These are phyloP conservation scores for Malassezia arunalokei DNA, from an alignment of 1,284 basidiomycete species.

Conservation along the genomic window DNA sequence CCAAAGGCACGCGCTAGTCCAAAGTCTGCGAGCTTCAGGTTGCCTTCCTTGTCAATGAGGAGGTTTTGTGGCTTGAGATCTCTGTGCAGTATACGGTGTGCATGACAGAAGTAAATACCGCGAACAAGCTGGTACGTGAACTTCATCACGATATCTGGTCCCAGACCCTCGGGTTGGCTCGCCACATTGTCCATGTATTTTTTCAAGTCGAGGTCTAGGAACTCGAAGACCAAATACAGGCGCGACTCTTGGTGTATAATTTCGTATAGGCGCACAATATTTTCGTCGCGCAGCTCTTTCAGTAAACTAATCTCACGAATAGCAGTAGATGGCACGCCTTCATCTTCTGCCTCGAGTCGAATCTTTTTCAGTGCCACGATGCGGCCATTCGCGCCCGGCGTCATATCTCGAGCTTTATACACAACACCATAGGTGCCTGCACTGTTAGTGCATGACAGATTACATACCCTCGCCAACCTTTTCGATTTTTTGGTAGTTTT, in stretches of 20 bases:
- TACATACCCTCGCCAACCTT: slow-evolving; percentile 51
- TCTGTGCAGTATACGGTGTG: slow-evolving; percentile 87
- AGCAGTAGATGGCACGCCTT: slow-evolving; percentile 92
- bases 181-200: slow-evolving; percentile 71
- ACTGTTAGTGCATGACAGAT: background rate
- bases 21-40: slow-evolving; percentile 66
- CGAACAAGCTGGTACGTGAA: slow-evolving; percentile 75
- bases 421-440: slow-evolving; percentile 96
- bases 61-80: slow-evolving; percentile 97
- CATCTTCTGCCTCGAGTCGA: slow-evolving; percentile 89
- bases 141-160: slow-evolving; percentile 74
- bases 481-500: slow-evolving; percentile 59
- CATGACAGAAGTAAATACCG: slow-evolving; percentile 87
- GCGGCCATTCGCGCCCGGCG: slow-evolving; percentile 57
- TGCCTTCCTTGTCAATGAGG: slow-evolving; percentile 64
- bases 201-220: slow-evolving; percentile 85
- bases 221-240: slow-evolving; percentile 93
- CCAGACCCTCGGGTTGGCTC: slow-evolving; percentile 52
- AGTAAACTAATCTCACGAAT: slow-evolving; percentile 93
- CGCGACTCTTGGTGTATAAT: slow-evolving; percentile 95
- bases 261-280: slow-evolving; percentile 87
- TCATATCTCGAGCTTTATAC: slow-evolving; percentile 53
- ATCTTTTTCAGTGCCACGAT: slow-evolving; percentile 68
- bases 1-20: slow-evolving; percentile 92
- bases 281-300: slow-evolving; percentile 89